These are phyloP conservation scores for Ogataea naganishii DNA, from an alignment of 805 yeast species.

Conservation along the genomic window DNA sequence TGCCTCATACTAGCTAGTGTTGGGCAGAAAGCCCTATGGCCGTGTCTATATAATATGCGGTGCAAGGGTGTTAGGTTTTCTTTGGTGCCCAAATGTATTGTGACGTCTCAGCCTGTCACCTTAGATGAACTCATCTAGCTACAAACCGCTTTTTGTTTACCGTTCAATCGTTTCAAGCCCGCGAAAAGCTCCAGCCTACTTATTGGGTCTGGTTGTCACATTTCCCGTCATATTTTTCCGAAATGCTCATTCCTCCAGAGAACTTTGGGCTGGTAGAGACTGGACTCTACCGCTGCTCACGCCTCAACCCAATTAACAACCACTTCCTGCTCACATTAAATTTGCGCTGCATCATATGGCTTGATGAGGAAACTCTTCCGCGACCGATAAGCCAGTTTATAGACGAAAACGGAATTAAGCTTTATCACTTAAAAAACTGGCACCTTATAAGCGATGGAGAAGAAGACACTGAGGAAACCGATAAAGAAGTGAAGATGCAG, in stretches of 20 bases:
- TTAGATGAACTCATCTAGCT: too few species aligned
- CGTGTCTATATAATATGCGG: too few species aligned
- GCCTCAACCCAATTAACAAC: conserved; percentile 64
- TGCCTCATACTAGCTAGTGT: too few species aligned
- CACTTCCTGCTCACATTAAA: conserved; percentile 71
- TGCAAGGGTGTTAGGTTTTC: too few species aligned
- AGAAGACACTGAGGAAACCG: background rate
- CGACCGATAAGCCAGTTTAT: conserved; percentile 60
- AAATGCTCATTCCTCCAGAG: conserved; percentile 89
- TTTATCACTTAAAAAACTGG: conserved; percentile 32
- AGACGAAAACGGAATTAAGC: conserved; percentile 42
- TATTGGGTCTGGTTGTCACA: too few species aligned
- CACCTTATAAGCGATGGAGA: conserved; percentile 3
- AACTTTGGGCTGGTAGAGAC: conserved; percentile 88
- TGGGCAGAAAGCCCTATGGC: too few species aligned
- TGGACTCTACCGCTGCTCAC: conserved; percentile 76
- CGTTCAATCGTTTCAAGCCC: too few species aligned
- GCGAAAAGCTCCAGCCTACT: too few species aligned
- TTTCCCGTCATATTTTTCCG: too few species aligned
- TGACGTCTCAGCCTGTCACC: too few species aligned
- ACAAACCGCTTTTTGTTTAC: too few species aligned
- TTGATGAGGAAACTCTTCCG: conserved; percentile 84
- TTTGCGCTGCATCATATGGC: conserved; percentile 57
- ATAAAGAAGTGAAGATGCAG: conserved; percentile 11
- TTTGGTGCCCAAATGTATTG: too few species aligned